phyloP scores from a whole-genome alignment of 768 basidiomycete genomes.

The Mycena galopus region DNA sequence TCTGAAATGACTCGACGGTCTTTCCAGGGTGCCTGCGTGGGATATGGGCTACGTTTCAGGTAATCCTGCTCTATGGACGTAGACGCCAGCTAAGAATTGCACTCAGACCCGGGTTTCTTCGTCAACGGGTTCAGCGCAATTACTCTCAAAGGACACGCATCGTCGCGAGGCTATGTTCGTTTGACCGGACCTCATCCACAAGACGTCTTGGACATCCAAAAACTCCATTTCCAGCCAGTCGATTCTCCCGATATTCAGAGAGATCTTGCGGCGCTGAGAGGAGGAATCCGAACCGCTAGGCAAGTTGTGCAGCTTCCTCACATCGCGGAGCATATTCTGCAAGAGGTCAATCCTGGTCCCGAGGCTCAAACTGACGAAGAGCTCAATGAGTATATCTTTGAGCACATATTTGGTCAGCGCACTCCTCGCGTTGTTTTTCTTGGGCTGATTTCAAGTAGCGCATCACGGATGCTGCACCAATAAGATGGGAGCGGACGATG shows the following conservation, averaged over 20 bases:
- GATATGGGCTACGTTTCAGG: constrained; percentile 20
- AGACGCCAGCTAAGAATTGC: constrained; percentile 9
- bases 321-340: constrained; percentile 19
- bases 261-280: constrained; percentile 14
- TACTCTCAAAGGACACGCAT: constrained; percentile 18
- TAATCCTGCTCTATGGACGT: constrained; percentile 11
- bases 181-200: constrained; percentile 16
- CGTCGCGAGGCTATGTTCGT: constrained; percentile 16
- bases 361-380: constrained; percentile 17
- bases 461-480: constrained; percentile 24
- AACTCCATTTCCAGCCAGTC: constrained; percentile 17
- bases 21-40: constrained; percentile 7
- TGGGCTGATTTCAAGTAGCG: constrained; percentile 11
- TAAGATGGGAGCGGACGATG: constrained; percentile 18
- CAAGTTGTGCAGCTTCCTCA: constrained; percentile 17
- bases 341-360: constrained; percentile 19
- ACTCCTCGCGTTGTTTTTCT: constrained; percentile 5
- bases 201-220: constrained; percentile 9
- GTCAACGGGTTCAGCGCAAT: constrained; percentile 14
- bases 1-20: constrained; percentile 8
- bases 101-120: constrained; percentile 15
- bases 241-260: constrained; percentile 14
- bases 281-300: constrained; percentile 23
- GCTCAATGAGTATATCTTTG: constrained; percentile 21
- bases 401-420: constrained; percentile 20